Evolutionary conservation across 345 rosid genomes (phyloP).

Genomic region (Erysimum cheiranthoides): DNA sequence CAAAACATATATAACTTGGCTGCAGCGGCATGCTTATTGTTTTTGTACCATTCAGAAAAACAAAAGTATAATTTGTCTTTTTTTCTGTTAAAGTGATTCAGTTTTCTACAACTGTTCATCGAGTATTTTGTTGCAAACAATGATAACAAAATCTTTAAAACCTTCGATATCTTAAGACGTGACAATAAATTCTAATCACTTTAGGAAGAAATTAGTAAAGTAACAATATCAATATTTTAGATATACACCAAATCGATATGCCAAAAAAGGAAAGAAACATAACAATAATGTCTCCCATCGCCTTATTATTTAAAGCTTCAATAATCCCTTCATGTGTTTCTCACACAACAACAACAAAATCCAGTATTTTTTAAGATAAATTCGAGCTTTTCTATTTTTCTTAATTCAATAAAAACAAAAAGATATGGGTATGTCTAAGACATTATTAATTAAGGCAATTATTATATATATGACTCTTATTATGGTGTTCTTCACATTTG

Average conservation of each 20-base stretch:
- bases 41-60: neutral
- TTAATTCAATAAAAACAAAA: neutral
- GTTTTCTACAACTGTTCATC: neutral
- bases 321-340: constrained; percentile 7
- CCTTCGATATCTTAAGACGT: neutral
- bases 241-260: constrained; percentile 26
- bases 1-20: neutral
- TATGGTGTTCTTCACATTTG: constrained; percentile 28
- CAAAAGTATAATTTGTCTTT: neutral
- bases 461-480: constrained; percentile 29
- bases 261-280: constrained; percentile 24
- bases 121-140: constrained; percentile 19
- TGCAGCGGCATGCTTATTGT: neutral
- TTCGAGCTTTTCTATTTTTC: neutral
- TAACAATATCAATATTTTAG: neutral
- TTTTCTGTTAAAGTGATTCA: neutral
- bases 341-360: constrained; percentile 4
- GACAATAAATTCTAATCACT: constrained; percentile 6
- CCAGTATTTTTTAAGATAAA: neutral
- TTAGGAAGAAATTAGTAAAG: constrained; percentile 7
- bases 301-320: constrained; percentile 34
- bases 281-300: constrained; percentile 25
- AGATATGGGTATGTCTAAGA: constrained; percentile 28
- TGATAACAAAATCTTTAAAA: constrained; percentile 2
- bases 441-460: neutral